Evolutionary conservation across 345 rosid genomes (phyloP), one percentile per base, ranked within the genome.

Genomic region (Eucalyptus cloeziana): DNA sequence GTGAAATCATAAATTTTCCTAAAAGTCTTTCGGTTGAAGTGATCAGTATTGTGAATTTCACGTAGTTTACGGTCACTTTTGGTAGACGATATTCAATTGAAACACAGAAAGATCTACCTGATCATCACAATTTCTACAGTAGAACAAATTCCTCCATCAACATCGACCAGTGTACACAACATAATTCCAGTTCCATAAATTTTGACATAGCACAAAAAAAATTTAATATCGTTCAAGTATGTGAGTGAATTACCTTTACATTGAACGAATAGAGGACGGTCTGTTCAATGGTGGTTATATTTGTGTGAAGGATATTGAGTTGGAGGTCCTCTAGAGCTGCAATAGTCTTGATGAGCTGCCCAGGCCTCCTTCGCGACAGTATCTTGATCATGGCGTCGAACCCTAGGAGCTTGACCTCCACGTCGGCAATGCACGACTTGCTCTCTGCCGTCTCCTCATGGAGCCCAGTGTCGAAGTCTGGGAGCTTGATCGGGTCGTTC

Each of bases 311-410:
- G 56, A 98, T 95, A 64, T 91, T 97, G 89, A 98, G 96, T 92
- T 95, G 97, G 93, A 98, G 93, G 93, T 96, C 99, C 89, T 98
- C 97, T 10, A 98, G 93, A n/a, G 98, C 99, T 51, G 99, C 99
- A 15, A 97, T 98, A 64, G 96, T 92, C 88, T 94, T 94, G 44
- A 95, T 91, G 33, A 98, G 90, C 88, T 96, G 99, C 50, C 98
- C 97, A 3, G 99, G 98, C 88, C 99, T 95, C 93, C 99, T 97
- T 92, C 98, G 93, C 0, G 96, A 97, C 27, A 98, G 95, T 89
- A 97, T 96, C 96, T 98, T 97, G 90, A 98, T 96, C 94, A 95
- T 95, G 44, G 98, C 99, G 33, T 98, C 99, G 69, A 97, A 94
- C 89, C 99, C 99, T 93, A 97, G 86, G 51, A 98, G 92, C 92